Evolutionary conservation across 2,329 filamentous ascomycete species (phyloP).

Genomic region (Chrysoporthe austroafricana): DNA sequence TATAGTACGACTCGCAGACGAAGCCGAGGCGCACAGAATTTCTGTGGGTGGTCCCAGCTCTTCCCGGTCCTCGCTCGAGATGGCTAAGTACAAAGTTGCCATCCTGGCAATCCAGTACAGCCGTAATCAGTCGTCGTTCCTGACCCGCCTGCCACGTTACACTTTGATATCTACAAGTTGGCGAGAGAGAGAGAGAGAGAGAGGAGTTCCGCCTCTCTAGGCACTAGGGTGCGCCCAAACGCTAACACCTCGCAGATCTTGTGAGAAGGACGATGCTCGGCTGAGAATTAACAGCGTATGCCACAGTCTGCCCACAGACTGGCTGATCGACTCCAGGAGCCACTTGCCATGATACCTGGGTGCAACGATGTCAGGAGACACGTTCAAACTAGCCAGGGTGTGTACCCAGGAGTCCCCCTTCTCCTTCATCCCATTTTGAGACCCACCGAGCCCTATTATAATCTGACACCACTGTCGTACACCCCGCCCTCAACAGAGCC

Average conservation of each 20-base stretch:
- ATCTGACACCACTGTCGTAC: constrained; percentile 22
- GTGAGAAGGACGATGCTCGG: too few relatives aligned
- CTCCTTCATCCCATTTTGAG: constrained; percentile 22
- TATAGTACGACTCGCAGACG: not conserved
- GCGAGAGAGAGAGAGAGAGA: too few relatives aligned
- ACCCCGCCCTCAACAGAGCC: constrained; percentile 13
- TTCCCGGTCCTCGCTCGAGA: not conserved
- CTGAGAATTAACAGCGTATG: not conserved
- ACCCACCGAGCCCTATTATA: constrained; percentile 22
- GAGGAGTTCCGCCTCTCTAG: too few relatives aligned
- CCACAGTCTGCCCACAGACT: not conserved
- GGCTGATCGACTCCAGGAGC: not conserved
- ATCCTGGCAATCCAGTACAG: too few relatives aligned
- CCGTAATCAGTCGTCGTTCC: too few relatives aligned
- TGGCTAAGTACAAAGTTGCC: not conserved
- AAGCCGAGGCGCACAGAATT: not conserved
- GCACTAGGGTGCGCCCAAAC: too few relatives aligned
- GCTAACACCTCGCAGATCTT: too few relatives aligned
- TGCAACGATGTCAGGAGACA: not conserved
- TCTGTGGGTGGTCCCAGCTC: not conserved
- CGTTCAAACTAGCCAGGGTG: constrained; percentile 3
- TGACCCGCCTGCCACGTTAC: too few relatives aligned
- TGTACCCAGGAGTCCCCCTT: not conserved
- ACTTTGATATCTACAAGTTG: too few relatives aligned
- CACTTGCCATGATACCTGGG: not conserved